A percentile compares a stretch with the other conserved stretches of the same genome.
phyloP scores from a whole-genome alignment of 106 monocot genomes.

The Narthecium ossifragum region DNA sequence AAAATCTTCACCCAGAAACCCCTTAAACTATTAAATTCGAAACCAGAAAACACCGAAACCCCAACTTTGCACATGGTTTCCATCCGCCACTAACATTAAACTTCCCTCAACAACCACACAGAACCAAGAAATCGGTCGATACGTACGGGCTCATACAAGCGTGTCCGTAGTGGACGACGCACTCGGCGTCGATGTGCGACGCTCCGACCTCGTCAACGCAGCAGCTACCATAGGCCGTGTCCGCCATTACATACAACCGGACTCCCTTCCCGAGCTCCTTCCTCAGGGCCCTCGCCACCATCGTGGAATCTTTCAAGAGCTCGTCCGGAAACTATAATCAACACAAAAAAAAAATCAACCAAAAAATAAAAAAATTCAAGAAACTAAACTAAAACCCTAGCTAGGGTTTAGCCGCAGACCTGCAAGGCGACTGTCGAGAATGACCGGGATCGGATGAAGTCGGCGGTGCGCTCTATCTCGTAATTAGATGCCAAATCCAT shows the following conservation, averaged over 20 bases:
- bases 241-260: conserved; percentile 81
- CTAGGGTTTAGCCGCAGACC: conserved; percentile 9
- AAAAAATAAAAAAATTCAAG: neutral
- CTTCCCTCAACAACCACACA: too few species aligned
- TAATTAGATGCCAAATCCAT: conserved; percentile 30
- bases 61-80: too few species aligned
- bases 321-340: conserved; percentile 75
- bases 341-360: neutral
- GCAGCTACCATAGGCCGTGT: conserved; percentile 91
- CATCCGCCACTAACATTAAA: too few species aligned
- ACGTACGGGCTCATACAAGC: conserved; percentile 96
- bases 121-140: neutral
- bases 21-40: too few species aligned
- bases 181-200: conserved; percentile 76
- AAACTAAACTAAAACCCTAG: neutral
- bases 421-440: conserved; percentile 32
- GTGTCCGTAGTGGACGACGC: conserved; percentile 90
- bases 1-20: too few species aligned
- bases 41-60: too few species aligned
- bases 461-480: conserved; percentile 32
- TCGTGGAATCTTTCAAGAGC: conserved; percentile 68
- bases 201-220: conserved; percentile 96
- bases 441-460: conserved; percentile 28
- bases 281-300: conserved; percentile 53
- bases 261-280: conserved; percentile 54